Evolutionary conservation across 2,329 filamentous ascomycete species (phyloP).

Genomic region (Pleomassaria siparia): DNA sequence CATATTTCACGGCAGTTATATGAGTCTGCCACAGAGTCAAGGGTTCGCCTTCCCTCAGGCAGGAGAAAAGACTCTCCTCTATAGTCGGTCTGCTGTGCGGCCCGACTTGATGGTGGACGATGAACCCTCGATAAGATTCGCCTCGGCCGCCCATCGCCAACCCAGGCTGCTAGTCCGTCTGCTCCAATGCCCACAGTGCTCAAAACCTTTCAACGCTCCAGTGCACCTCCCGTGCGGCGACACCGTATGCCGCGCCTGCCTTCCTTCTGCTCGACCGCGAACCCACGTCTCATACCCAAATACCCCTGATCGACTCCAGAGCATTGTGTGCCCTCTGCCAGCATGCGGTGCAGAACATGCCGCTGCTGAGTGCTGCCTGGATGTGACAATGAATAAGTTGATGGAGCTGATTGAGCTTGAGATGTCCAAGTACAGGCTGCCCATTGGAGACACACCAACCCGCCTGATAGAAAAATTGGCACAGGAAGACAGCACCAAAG

Average conservation of each 20-base stretch:
- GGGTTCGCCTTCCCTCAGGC: constrained; percentile 35
- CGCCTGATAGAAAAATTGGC: constrained; percentile 46
- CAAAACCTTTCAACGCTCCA: constrained; percentile 65
- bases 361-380: constrained; percentile 71
- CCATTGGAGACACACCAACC: constrained; percentile 37
- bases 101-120: constrained; percentile 47
- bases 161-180: constrained; percentile 69
- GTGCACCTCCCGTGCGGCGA: constrained; percentile 81
- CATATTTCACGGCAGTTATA: constrained; percentile 19
- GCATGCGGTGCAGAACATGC: constrained; percentile 73
- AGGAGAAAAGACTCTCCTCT: constrained; percentile 25
- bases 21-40: constrained; percentile 39
- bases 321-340: constrained; percentile 72
- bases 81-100: constrained; percentile 2
- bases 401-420: constrained; percentile 56
- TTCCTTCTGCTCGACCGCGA: constrained; percentile 67
- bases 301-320: constrained; percentile 64
- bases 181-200: constrained; percentile 77
- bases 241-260: constrained; percentile 72
- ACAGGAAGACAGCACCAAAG: constrained; percentile 32
- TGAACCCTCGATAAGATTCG: constrained; percentile 37
- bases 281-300: constrained; percentile 77
- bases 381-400: constrained; percentile 76
- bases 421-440: constrained; percentile 47
- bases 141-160: constrained; percentile 55